These are phyloP conservation scores for Plasmodium billcollinsi DNA, from an alignment of 169 alveolate genomes.

Conservation along the genomic window DNA sequence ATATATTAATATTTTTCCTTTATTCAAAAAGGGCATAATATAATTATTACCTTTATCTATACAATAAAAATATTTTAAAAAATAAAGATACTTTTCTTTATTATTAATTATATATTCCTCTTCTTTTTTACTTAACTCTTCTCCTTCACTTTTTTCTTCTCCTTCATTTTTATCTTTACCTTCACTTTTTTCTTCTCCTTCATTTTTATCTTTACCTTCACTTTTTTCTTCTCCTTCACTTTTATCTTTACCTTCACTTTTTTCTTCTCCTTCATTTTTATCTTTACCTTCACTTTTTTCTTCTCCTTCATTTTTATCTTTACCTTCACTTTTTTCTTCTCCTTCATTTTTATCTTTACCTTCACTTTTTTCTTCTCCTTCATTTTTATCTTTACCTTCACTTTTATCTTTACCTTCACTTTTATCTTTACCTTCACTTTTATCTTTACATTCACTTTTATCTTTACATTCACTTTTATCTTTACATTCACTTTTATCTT, in stretches of 20 bases:
- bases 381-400: too few species aligned
- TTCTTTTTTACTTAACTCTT: neutral
- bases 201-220: neutral
- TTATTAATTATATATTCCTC: neutral
- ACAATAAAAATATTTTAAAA: conserved; percentile 12
- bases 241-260: too few species aligned
- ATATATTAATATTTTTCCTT: conserved; percentile 64
- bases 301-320: too few species aligned
- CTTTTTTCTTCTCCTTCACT: neutral
- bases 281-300: too few species aligned
- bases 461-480: neutral
- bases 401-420: too few species aligned
- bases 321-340: too few species aligned
- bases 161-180: neutral
- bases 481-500: neutral
- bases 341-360: too few species aligned
- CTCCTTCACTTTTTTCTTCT: neutral
- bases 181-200: neutral
- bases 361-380: too few species aligned
- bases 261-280: too few species aligned
- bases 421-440: neutral
- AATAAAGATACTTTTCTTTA: conserved; percentile 8
- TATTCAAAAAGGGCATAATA: conserved; percentile 27
- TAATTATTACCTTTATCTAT: neutral
- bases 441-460: too few species aligned